These are phyloP conservation scores for Trebouxia sp. DNA, from an alignment of 139 green algal genomes.

Conservation along the genomic window DNA sequence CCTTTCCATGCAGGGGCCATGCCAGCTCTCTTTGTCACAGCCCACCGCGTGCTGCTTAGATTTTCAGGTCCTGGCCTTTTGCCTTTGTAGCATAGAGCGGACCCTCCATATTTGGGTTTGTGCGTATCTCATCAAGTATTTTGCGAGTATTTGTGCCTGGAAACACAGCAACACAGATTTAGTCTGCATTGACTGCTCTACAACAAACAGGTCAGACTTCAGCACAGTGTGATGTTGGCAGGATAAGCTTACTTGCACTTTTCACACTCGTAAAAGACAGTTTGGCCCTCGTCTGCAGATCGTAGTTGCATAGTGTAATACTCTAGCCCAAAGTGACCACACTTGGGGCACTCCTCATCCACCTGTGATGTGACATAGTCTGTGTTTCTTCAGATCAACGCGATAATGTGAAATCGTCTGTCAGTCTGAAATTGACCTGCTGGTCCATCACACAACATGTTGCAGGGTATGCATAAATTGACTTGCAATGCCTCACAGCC, in stretches of 20 bases:
- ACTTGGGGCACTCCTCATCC: conserved; percentile 84
- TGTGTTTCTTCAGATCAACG: conserved; percentile 27
- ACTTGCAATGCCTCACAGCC: background rate
- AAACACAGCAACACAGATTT: background rate
- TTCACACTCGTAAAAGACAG: conserved; percentile 92
- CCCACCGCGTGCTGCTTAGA: too few species aligned
- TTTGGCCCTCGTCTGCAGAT: conserved; percentile 89
- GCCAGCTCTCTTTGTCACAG: too few species aligned
- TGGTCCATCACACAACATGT: background rate
- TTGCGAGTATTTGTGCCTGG: conserved; percentile 50
- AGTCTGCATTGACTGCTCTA: too few species aligned
- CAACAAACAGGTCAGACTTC: too few species aligned
- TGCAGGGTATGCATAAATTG: background rate
- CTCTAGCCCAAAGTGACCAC: conserved; percentile 72
- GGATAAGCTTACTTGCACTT: conserved; percentile 12
- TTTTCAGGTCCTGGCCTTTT: too few species aligned
- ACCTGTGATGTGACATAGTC: conserved; percentile 16
- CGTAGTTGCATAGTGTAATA: conserved; percentile 95
- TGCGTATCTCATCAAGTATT: conserved; percentile 54
- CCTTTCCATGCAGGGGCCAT: too few species aligned
- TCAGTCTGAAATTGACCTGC: background rate
- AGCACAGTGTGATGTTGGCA: too few species aligned
- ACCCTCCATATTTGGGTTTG: too few species aligned
- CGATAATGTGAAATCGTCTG: background rate
- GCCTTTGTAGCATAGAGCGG: too few species aligned